phyloP scores from a whole-genome alignment of 345 rosid species.

The Syzygium grande region DNA sequence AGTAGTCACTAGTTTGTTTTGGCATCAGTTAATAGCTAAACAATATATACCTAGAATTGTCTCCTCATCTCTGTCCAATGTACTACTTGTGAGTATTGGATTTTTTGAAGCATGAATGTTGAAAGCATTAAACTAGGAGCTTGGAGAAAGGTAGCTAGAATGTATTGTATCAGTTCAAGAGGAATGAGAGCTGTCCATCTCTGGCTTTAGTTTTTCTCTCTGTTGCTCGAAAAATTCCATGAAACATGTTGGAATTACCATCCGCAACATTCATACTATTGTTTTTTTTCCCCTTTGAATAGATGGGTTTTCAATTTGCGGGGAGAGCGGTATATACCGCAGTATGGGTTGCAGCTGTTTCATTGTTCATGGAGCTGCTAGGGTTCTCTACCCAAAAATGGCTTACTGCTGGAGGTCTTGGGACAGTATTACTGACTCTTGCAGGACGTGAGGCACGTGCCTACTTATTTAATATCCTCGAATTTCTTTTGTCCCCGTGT shows the following conservation, averaged over 20 bases:
- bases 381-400: slow-evolving; percentile 94
- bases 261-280: neutral
- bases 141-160: neutral
- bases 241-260: neutral
- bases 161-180: neutral
- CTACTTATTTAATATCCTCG: neutral
- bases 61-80: neutral
- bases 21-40: neutral
- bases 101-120: neutral
- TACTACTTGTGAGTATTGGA: neutral
- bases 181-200: neutral
- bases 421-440: slow-evolving; percentile 91
- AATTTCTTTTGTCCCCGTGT: neutral
- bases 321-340: slow-evolving; percentile 85
- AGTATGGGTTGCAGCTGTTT: slow-evolving; percentile 85
- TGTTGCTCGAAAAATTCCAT: neutral
- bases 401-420: slow-evolving; percentile 97
- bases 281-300: slow-evolving; percentile 8
- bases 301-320: slow-evolving; percentile 92
- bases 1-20: neutral
- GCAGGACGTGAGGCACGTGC: slow-evolving; percentile 91
- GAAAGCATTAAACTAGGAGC: neutral
- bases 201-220: neutral
- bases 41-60: neutral
- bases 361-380: slow-evolving; percentile 91